A percentile compares a stretch with the other conserved stretches of the same genome.
Evolutionary conservation across 495 filamentous ascomycete species (phyloP).

Genomic region (Lasiosphaeria hispida): DNA sequence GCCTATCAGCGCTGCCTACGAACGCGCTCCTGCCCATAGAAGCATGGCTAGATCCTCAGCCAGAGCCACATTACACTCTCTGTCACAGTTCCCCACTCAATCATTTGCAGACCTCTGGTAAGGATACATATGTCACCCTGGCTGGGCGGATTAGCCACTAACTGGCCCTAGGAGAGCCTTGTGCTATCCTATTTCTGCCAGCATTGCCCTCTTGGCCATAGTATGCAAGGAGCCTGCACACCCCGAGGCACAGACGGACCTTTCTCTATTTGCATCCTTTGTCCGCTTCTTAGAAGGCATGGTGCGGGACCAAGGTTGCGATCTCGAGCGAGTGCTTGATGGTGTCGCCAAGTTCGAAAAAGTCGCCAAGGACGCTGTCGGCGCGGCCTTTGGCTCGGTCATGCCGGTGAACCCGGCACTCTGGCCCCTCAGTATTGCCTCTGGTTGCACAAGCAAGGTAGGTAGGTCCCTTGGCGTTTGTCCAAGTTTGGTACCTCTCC

Average conservation of each 20-base stretch:
- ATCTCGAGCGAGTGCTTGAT: neutral
- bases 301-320: neutral
- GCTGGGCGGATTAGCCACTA: no score
- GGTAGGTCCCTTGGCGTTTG: neutral
- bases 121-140: no score
- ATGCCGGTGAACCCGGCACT: constrained; percentile 7
- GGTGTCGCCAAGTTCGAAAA: neutral
- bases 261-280: neutral
- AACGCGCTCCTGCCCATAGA: neutral
- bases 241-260: neutral
- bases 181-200: neutral
- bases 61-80: neutral
- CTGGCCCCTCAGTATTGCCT: neutral
- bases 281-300: neutral
- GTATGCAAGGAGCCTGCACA: constrained; percentile 5
- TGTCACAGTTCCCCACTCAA: neutral
- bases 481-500: neutral
- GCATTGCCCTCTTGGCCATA: constrained; percentile 1
- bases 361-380: neutral
- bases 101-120: neutral
- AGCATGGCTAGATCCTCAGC: neutral
- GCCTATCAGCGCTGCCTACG: neutral
- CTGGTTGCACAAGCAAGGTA: neutral
- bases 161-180: neutral
- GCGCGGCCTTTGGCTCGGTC: neutral